Base-by-base conservation (phyloP, 164 flowering plant species). In the Vitis amurensis region DNA sequence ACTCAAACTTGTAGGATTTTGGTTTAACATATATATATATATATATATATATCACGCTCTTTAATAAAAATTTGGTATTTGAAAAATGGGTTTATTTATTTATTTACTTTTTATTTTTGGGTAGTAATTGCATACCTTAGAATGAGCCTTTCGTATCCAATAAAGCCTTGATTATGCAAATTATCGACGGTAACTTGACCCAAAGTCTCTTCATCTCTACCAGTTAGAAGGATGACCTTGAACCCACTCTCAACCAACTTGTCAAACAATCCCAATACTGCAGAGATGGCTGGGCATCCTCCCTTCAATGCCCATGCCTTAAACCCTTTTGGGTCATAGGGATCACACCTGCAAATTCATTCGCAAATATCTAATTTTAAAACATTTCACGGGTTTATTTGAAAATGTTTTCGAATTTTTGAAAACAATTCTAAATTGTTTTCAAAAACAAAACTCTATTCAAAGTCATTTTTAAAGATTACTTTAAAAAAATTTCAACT, bases 191-290 rank as follows among this genome's bases (percentile, higher is more conserved):
- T 93, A 59, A 76, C 64, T 63, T 78, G 72, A 0, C 83, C 82
- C n/a, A 91, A 74, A 2, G 84, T 85, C n/a, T 79, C 87, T 75
- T 81, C 85, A 52, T 87, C 89, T 76, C 98, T 88, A 1, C 98
- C 97, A 0, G 94, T 86, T 17, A 93, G 55, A 1, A 91, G 80
- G 56, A 93, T 77, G 1, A 91, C 89, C 73, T 88, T 89, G 64
- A 88, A 88, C 8, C 94, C 96, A 6, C 48, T 59, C 1, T 56
- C 67, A 1, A 85, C 50, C 82, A 93, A 64, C 66, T 66, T 83
- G 52, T 51, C 75, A 65, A 88, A 93, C 78, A 89, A 55, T 27
- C 19, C 56, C 3, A 78, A 78, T 31, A 88, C 77, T 0, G 76
- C 77, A 3, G 89, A 87, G 63, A 88, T 79, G 1, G 93, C 91